Percentiles rank a stretch among this genome's conserved stretches.
Evolutionary conservation across 2,329 filamentous ascomycete species (phyloP).

Genomic region (Colletotrichum navitas): DNA sequence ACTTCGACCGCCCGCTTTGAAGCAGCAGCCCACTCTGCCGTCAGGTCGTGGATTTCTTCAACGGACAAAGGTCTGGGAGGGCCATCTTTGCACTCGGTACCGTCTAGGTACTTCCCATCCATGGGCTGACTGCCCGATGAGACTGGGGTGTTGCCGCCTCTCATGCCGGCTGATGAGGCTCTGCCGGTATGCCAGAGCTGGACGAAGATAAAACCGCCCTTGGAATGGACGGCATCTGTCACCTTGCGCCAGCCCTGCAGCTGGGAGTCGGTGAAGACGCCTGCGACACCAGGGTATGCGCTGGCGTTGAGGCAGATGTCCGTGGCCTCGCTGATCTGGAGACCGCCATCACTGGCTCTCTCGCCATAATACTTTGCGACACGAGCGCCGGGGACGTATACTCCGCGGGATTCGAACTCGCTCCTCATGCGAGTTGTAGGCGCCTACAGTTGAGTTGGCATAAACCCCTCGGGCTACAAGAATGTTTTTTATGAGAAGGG

Average conservation of each 20-base stretch:
- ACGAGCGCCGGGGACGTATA: slow-evolving; percentile 49
- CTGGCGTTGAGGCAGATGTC: slow-evolving; percentile 48
- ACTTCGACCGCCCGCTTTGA: slow-evolving; percentile 65
- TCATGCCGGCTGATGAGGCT: slow-evolving; percentile 49
- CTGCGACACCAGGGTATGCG: slow-evolving; percentile 48
- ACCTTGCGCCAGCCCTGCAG: slow-evolving; percentile 68
- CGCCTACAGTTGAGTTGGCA: slow-evolving; percentile 1
- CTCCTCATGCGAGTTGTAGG: slow-evolving; percentile 46
- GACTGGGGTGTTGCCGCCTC: slow-evolving; percentile 45
- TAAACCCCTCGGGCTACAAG: no score
- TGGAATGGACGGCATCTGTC: slow-evolving; percentile 72
- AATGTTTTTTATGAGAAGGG: background rate
- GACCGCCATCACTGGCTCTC: slow-evolving; percentile 51
- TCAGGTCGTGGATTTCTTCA: slow-evolving; percentile 72
- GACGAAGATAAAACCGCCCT: slow-evolving; percentile 69
- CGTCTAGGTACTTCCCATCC: slow-evolving; percentile 46
- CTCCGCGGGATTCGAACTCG: slow-evolving; percentile 49
- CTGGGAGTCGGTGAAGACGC: slow-evolving; percentile 49
- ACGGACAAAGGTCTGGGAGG: slow-evolving; percentile 73
- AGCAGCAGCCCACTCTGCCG: slow-evolving; percentile 67
- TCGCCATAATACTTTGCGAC: slow-evolving; percentile 49
- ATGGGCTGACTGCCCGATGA: slow-evolving; percentile 55
- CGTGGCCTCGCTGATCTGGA: slow-evolving; percentile 50
- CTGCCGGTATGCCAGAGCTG: slow-evolving; percentile 75
- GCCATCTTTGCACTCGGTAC: slow-evolving; percentile 46